These are phyloP conservation scores for Sistotremastrum niveocremeum DNA, from an alignment of 768 basidiomycete genomes.

Conservation along the genomic window DNA sequence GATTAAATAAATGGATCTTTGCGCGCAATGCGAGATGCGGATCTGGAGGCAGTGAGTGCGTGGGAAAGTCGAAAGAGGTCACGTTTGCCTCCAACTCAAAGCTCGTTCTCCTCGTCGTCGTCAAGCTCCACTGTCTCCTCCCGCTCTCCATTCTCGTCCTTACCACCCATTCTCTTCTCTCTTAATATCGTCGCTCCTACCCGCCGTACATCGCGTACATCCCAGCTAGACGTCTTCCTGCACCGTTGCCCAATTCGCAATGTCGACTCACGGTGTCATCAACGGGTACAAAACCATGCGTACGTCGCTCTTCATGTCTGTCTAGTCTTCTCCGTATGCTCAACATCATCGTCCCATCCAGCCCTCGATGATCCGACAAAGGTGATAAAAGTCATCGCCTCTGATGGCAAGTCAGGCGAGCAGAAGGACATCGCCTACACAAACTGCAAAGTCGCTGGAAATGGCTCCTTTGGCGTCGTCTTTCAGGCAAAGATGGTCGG, in stretches of 20 bases:
- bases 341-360: constrained; percentile 18
- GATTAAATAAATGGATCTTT: no score
- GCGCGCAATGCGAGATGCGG: no score
- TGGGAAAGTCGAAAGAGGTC: no score
- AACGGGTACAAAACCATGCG: constrained; percentile 81
- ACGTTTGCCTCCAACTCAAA: no score
- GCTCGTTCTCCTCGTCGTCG: no score
- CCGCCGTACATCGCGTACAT: background rate
- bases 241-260: constrained; percentile 11
- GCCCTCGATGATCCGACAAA: constrained; percentile 94
- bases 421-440: constrained; percentile 85
- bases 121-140: no score
- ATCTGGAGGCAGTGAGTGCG: no score
- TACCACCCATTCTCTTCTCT: background rate
- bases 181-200: background rate
- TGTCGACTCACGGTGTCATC: constrained; percentile 70
- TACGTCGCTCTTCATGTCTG: constrained; percentile 28
- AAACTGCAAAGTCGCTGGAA: constrained; percentile 96
- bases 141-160: background rate
- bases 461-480: constrained; percentile 98
- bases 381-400: constrained; percentile 89
- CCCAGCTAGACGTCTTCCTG: background rate
- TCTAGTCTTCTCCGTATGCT: background rate
- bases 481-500: constrained; percentile 85
- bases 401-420: constrained; percentile 86